These are phyloP conservation scores for Eimeria falciformis DNA, from an alignment of 169 alveolate genomes.

Conservation along the genomic window DNA sequence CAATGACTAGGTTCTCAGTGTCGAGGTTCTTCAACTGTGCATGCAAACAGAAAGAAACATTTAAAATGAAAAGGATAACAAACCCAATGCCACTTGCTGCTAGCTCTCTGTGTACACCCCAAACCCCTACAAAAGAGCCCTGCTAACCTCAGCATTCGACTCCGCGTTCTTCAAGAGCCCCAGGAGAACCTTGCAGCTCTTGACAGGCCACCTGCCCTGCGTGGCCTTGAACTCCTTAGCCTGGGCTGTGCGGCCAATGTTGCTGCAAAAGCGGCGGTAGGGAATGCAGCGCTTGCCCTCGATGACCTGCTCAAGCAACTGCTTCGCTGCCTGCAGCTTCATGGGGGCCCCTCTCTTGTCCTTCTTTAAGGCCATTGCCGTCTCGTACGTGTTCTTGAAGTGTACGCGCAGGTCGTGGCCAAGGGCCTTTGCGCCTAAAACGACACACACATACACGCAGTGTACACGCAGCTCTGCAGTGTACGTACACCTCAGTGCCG, in stretches of 20 bases:
- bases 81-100: too few species aligned
- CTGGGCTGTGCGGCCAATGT: constrained; percentile 98
- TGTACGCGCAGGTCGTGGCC: constrained; percentile 76
- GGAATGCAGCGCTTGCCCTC: constrained; percentile 98
- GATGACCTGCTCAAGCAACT: constrained; percentile 96
- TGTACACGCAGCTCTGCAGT: neutral
- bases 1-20: constrained; percentile 91
- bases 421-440: constrained; percentile 57
- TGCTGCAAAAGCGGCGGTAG: constrained; percentile 96
- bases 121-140: too few species aligned
- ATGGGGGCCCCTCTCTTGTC: constrained; percentile 78
- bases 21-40: constrained; percentile 94
- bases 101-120: too few species aligned
- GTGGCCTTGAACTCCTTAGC: constrained; percentile 96
- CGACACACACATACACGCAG: neutral
- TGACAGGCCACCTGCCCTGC: constrained; percentile 99
- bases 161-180: constrained; percentile 95
- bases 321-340: constrained; percentile 94
- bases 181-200: constrained; percentile 94
- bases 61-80: too few species aligned
- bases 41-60: too few species aligned
- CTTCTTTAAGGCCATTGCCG: constrained; percentile 97
- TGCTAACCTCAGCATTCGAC: constrained; percentile 96
- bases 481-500: neutral
- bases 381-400: constrained; percentile 95